Conservation (phyloP, 2,329 filamentous ascomycete species). For the Penicillium sp. region DNA sequence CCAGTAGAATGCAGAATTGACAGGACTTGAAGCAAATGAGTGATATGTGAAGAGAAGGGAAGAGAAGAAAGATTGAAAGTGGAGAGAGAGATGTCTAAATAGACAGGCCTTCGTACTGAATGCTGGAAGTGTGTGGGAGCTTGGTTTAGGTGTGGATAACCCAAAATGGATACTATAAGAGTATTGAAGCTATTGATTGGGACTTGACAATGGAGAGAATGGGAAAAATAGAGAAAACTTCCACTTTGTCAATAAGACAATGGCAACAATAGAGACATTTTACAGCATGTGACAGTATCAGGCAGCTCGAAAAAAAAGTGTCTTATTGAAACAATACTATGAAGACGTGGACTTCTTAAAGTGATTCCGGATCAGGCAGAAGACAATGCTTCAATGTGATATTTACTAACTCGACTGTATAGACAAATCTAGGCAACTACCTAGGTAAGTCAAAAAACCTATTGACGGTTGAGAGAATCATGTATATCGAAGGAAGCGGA, state of each 20-base stretch:
- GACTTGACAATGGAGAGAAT: not conserved
- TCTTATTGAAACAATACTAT: not conserved
- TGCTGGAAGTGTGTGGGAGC: not conserved
- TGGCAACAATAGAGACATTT: not conserved
- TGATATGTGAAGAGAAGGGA: not conserved
- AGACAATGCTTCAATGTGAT: not conserved
- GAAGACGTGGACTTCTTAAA: not conserved
- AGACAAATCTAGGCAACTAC: not conserved
- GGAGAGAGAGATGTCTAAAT: not conserved
- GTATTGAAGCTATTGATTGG: not conserved
- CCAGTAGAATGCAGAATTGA: not conserved
- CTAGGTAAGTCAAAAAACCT: not conserved
- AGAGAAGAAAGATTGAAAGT: not conserved
- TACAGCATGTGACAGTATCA: not conserved
- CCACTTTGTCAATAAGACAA: too few relatives aligned
- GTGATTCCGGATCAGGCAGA: not conserved
- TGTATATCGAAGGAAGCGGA: not conserved
- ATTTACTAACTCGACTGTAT: not conserved
- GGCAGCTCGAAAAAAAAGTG: not conserved
- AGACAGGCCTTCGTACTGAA: not conserved
- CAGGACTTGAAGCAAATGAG: not conserved
- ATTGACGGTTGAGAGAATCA: not conserved
- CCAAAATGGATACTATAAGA: not conserved
- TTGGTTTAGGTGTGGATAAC: not conserved
- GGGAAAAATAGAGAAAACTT: not conserved